phyloP scores from a whole-genome alignment of 352 stramenopile genomes.

The Globisporangium recalcitrans region DNA sequence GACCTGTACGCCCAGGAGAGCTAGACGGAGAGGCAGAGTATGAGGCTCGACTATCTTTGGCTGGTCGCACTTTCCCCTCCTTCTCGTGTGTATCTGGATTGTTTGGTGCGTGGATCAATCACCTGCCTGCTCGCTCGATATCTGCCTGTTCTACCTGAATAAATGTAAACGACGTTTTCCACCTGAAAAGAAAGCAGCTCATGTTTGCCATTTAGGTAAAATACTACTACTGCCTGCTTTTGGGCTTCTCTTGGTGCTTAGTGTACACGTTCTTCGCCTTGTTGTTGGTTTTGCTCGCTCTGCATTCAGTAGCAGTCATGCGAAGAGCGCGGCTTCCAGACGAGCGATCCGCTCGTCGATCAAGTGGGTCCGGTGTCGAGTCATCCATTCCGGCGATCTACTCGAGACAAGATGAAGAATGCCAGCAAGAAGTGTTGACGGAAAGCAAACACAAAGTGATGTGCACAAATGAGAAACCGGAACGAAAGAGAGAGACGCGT shows the following conservation, averaged over 20 bases:
- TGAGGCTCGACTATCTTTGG: not conserved
- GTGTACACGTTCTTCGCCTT: too few species aligned
- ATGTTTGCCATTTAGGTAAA: too few species aligned
- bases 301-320: too few species aligned
- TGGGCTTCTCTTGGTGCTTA: too few species aligned
- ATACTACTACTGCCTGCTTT: too few species aligned
- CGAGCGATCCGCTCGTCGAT: constrained; percentile 40
- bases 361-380: constrained; percentile 28
- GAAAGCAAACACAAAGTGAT: not conserved
- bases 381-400: constrained; percentile 47
- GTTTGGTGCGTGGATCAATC: not conserved
- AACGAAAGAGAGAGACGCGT: not conserved
- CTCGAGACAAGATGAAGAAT: not conserved
- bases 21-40: constrained; percentile 12
- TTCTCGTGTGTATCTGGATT: not conserved
- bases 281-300: too few species aligned
- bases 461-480: not conserved
- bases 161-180: constrained; percentile 7
- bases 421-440: not conserved
- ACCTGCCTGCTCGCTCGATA: not conserved
- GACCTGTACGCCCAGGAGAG: constrained; percentile 44
- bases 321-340: constrained; percentile 35
- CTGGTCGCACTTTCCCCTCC: not conserved
- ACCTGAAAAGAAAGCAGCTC: not conserved
- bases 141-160: not conserved